A percentile compares a stretch with the other conserved stretches of the same genome.
phyloP scores from a whole-genome alignment of 495 filamentous ascomycete species.

The Daldinia childiae region DNA sequence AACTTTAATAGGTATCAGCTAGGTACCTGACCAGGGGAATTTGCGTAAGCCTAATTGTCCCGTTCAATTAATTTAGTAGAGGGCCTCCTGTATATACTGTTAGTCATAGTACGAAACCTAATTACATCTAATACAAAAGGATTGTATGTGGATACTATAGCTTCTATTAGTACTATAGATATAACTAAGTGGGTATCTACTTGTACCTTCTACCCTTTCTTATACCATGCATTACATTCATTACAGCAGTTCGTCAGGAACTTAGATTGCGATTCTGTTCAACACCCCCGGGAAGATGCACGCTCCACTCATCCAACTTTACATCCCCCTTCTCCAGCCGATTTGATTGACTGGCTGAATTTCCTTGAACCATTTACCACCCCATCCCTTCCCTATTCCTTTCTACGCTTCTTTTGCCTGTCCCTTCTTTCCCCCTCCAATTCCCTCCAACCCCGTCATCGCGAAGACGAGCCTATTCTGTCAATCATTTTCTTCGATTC shows the following conservation, averaged over 20 bases:
- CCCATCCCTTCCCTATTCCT: conserved; percentile 49
- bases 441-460: conserved; percentile 29
- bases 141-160: not conserved
- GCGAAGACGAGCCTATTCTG: conserved; percentile 49
- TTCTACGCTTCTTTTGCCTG: conserved; percentile 25
- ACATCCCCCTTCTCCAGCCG: conserved; percentile 43
- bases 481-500: conserved; percentile 46
- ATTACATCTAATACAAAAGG: conserved; percentile 21
- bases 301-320: conserved; percentile 37
- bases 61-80: conserved; percentile 8
- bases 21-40: conserved; percentile 30
- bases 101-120: conserved; percentile 20
- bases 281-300: conserved; percentile 20
- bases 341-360: conserved; percentile 34
- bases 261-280: conserved; percentile 3
- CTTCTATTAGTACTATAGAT: not conserved
- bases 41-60: conserved; percentile 15
- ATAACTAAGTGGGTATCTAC: not conserved
- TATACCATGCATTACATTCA: conserved; percentile 27
- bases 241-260: conserved; percentile 43
- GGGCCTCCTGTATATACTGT: conserved; percentile 20
- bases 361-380: conserved; percentile 44
- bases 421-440: conserved; percentile 34
- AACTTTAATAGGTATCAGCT: conserved; percentile 32
- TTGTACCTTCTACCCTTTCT: conserved; percentile 6